These are phyloP conservation scores for Santalum album DNA, from an alignment of 164 flowering plant genomes.

Conservation along the genomic window DNA sequence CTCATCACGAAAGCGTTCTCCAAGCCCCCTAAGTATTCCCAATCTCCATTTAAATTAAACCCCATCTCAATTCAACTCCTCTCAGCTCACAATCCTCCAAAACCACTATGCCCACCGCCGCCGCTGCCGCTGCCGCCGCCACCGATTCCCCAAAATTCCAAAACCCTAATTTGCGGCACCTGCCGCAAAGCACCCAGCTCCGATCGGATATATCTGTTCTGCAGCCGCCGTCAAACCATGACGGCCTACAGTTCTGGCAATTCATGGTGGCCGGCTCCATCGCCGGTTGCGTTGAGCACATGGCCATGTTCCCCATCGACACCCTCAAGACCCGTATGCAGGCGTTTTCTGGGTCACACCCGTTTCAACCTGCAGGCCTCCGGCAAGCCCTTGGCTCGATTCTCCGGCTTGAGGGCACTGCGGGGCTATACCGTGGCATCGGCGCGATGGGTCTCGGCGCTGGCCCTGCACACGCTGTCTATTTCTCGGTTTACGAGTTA, in stretches of 20 bases:
- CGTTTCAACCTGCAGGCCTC: constrained; percentile 16
- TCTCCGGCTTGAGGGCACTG: constrained; percentile 34
- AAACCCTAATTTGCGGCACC: constrained; percentile 16
- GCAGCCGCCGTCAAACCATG: constrained; percentile 15
- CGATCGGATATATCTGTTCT: constrained; percentile 14
- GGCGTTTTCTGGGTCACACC: constrained; percentile 16
- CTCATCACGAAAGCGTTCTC: neutral
- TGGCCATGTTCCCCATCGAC: constrained; percentile 44
- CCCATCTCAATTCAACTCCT: neutral
- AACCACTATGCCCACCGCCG: neutral
- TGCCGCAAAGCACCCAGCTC: constrained; percentile 14
- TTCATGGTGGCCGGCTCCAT: constrained; percentile 55
- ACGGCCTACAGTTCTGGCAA: constrained; percentile 51
- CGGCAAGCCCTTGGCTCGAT: constrained; percentile 33
- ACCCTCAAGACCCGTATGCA: constrained; percentile 44
- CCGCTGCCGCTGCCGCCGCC: constrained; percentile 16
- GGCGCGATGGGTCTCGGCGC: constrained; percentile 72
- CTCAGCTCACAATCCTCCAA: neutral
- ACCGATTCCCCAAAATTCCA: constrained; percentile 22
- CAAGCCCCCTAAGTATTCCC: neutral
- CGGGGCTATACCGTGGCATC: constrained; percentile 53
- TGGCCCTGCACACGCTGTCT: constrained; percentile 72
- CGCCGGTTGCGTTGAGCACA: constrained; percentile 48
- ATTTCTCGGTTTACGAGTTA: constrained; percentile 57
- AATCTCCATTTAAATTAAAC: neutral